A percentile compares a stretch with the other conserved stretches of the same genome.
Conservation (phyloP, 371 early-diverging fungal species). For the Apophysomyces sp. region DNA sequence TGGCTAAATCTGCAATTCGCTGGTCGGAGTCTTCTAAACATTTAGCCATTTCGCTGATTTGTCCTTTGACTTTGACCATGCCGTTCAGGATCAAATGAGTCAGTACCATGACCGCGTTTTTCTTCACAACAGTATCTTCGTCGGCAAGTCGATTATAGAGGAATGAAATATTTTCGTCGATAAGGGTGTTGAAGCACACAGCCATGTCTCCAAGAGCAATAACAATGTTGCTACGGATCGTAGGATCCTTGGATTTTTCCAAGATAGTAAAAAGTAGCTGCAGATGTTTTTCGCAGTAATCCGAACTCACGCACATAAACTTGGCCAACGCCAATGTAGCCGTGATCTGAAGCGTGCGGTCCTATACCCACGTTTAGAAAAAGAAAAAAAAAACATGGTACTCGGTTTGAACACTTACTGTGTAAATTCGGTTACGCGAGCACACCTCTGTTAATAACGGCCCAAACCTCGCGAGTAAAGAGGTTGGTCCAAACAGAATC, state of each 20-base stretch:
- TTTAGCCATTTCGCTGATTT: constrained; percentile 95
- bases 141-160: constrained; percentile 90
- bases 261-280: constrained; percentile 88
- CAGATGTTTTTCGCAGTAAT: constrained; percentile 91
- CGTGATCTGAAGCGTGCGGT: constrained; percentile 78
- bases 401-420: constrained; percentile 47
- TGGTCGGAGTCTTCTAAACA: constrained; percentile 88
- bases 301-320: constrained; percentile 94
- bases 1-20: constrained; percentile 88
- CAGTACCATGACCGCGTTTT: constrained; percentile 96
- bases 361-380: constrained; percentile 36
- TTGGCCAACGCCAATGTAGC: constrained; percentile 88
- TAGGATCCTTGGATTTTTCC: constrained; percentile 77
- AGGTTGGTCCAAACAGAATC: constrained; percentile 75
- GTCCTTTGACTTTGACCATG: constrained; percentile 98
- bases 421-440: constrained; percentile 74
- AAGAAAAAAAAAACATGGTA: not conserved
- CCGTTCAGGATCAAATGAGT: constrained; percentile 97
- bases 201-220: constrained; percentile 97
- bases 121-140: constrained; percentile 77
- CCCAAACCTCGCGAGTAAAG: constrained; percentile 79
- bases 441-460: constrained; percentile 84
- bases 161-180: constrained; percentile 91
- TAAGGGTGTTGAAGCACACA: constrained; percentile 91
- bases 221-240: constrained; percentile 84